Evolutionary conservation across 345 rosid species (phyloP).

Genomic region (Acer campestre): DNA sequence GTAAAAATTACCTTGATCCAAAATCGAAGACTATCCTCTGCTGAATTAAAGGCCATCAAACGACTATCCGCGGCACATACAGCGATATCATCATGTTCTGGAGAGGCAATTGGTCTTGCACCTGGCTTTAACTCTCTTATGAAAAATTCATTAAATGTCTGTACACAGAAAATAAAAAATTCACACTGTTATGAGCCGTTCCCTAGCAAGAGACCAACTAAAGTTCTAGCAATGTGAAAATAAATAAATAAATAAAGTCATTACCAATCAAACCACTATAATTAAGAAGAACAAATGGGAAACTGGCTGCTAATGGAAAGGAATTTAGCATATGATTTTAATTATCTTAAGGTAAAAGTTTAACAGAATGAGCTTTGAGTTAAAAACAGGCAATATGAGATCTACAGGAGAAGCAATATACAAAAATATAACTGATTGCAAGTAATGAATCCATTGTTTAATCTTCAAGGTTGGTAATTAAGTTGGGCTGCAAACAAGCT

Average conservation of each 20-base stretch:
- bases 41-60: slow-evolving; percentile 72
- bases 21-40: slow-evolving; percentile 66
- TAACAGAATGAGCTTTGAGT: not conserved
- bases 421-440: not conserved
- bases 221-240: not conserved
- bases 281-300: not conserved
- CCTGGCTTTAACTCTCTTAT: slow-evolving; percentile 83
- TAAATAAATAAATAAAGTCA: not conserved
- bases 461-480: not conserved
- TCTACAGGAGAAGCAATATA: not conserved
- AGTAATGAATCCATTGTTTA: not conserved
- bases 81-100: slow-evolving; percentile 61
- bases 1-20: slow-evolving; percentile 79
- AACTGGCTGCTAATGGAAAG: not conserved
- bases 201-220: not conserved
- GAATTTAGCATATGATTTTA: not conserved
- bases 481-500: not conserved
- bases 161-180: slow-evolving; percentile 23
- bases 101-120: slow-evolving; percentile 66
- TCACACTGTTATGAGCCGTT: slow-evolving; percentile 8
- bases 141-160: slow-evolving; percentile 96
- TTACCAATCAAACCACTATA: not conserved
- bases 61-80: slow-evolving; percentile 89
- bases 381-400: not conserved
- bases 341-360: not conserved